These are phyloP conservation scores for Lathyrus tuberosus DNA, from an alignment of 306 rosid species.

Conservation along the genomic window DNA sequence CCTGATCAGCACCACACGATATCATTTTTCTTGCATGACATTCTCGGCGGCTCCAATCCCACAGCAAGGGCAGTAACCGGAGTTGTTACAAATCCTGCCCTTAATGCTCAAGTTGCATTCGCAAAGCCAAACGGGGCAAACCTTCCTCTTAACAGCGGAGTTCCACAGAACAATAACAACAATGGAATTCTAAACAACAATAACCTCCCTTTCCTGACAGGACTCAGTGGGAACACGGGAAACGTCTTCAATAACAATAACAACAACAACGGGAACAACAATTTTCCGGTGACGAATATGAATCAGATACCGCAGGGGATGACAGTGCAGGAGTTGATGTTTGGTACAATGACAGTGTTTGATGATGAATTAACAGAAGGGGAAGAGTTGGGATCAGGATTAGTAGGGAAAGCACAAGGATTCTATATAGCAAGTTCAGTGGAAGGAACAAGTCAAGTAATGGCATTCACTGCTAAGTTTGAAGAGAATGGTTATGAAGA, in stretches of 20 bases:
- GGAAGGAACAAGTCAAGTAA: conserved; percentile 76
- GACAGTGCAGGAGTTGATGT: conserved; percentile 66
- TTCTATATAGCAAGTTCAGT: conserved; percentile 72
- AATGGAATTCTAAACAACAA: conserved; percentile 71
- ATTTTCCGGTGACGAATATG: conserved; percentile 52
- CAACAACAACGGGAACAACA: conserved; percentile 48
- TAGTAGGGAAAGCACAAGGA: conserved; percentile 81
- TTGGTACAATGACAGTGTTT: conserved; percentile 79
- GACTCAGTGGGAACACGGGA: conserved; percentile 62
- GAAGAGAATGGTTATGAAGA: conserved; percentile 67
- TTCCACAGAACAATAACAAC: conserved; percentile 72
- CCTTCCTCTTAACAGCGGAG: conserved; percentile 56
- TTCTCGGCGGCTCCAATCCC: conserved; percentile 81
- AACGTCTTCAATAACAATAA: conserved; percentile 59
- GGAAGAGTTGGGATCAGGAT: conserved; percentile 71
- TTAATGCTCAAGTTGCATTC: conserved; percentile 78
- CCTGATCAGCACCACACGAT: conserved; percentile 51
- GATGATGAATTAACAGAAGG: conserved; percentile 86
- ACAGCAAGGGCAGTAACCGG: conserved; percentile 78
- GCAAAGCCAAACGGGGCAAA: conserved; percentile 90
- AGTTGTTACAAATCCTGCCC: conserved; percentile 69
- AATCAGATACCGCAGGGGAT: conserved; percentile 60
- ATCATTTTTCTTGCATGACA: conserved; percentile 78
- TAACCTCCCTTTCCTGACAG: conserved; percentile 84
- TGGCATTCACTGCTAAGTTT: conserved; percentile 81